Conservation (phyloP, 148 eudicot genomes). For the Salicornia ramosissima region DNA sequence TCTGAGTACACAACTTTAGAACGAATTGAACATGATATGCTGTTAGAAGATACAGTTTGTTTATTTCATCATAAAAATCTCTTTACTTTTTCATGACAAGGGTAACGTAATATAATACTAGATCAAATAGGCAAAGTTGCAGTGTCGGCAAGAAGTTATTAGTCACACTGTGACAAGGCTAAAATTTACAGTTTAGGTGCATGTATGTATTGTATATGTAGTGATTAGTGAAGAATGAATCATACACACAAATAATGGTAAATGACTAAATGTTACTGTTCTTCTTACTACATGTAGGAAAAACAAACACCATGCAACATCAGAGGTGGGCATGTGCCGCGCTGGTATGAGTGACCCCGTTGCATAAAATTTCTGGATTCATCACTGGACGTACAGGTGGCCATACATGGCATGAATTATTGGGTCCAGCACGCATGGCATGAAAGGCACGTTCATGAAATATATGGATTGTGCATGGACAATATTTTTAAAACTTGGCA, state of each 20-base stretch:
- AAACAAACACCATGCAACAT: not conserved
- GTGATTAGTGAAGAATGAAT: too few species aligned
- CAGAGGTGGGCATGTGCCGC: too few species aligned
- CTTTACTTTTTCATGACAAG: not conserved
- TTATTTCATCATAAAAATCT: slow-evolving; percentile 10
- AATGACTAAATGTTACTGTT: not conserved
- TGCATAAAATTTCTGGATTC: too few species aligned
- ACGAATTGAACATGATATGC: not conserved
- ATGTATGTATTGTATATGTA: too few species aligned
- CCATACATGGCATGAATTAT: too few species aligned
- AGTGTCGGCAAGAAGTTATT: slow-evolving; percentile 3
- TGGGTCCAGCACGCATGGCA: too few species aligned
- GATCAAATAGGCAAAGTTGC: not conserved
- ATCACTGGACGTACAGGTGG: too few species aligned
- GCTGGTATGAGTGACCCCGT: too few species aligned
- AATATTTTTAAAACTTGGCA: too few species aligned
- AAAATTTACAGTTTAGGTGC: not conserved
- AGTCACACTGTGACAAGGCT: not conserved
- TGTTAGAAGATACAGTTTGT: not conserved
- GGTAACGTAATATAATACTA: too few species aligned
- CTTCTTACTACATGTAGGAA: not conserved
- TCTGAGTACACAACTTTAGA: not conserved
- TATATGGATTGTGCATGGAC: too few species aligned
- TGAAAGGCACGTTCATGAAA: too few species aligned
- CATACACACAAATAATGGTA: not conserved